Evolutionary conservation across 2,329 filamentous ascomycete genomes (phyloP).

Genomic region (Colletotrichum higginsianum): DNA sequence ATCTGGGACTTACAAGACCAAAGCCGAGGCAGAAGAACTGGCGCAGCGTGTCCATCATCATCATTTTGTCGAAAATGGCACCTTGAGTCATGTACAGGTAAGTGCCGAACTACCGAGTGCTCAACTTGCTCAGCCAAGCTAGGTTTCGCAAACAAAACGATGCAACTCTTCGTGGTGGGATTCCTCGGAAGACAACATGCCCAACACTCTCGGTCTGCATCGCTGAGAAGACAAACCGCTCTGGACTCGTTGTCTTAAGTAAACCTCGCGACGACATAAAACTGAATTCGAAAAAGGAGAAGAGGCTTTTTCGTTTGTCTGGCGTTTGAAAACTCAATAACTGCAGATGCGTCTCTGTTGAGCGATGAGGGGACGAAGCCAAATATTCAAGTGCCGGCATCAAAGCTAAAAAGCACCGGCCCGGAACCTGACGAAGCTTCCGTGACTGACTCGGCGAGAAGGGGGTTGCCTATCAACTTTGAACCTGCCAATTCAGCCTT

Average conservation of each 20-base stretch:
- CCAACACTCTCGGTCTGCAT: background rate
- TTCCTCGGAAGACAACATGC: background rate
- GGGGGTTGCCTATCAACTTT: background rate
- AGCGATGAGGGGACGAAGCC: background rate
- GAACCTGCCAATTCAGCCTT: background rate
- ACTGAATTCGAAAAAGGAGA: constrained; percentile 16
- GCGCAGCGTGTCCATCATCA: background rate
- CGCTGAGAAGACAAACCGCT: too few relatives aligned
- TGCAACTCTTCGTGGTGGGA: background rate
- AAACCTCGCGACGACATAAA: background rate
- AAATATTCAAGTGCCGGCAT: background rate
- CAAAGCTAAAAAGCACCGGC: background rate
- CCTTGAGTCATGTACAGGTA: background rate
- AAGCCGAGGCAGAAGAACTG: constrained; percentile 24
- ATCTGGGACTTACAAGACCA: background rate
- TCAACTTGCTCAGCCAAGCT: background rate
- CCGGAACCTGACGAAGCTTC: background rate
- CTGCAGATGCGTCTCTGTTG: background rate
- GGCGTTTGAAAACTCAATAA: too few relatives aligned
- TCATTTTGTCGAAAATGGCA: background rate
- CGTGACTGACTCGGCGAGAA: background rate
- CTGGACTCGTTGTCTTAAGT: too few relatives aligned
- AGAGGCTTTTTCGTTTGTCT: too few relatives aligned
- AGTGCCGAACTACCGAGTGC: background rate
- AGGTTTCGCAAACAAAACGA: background rate